These are phyloP conservation scores for Diaporthe aspalathi DNA, from an alignment of 2,329 filamentous ascomycete species.

Conservation along the genomic window DNA sequence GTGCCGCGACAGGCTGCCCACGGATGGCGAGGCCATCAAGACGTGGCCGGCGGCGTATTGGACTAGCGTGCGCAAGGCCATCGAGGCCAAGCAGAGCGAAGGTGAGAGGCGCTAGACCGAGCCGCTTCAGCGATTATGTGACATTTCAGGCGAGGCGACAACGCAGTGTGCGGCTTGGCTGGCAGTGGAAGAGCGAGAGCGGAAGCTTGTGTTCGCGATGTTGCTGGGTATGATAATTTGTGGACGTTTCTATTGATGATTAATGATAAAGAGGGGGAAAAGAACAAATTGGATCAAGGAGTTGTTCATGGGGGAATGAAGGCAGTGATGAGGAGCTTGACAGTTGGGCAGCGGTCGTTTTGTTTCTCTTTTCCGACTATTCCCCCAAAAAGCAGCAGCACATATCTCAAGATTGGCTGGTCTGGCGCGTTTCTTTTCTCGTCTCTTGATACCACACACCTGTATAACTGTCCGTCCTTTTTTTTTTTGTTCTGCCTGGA, in stretches of 20 bases:
- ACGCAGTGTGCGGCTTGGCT: neutral
- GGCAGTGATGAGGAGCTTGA: conserved; percentile 16
- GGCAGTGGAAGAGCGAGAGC: neutral
- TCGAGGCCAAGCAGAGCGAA: conserved; percentile 48
- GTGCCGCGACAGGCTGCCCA: conserved; percentile 69
- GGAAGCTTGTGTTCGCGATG: neutral
- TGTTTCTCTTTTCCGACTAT: conserved; percentile 10
- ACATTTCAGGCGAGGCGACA: neutral
- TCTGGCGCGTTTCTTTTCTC: conserved; percentile 17
- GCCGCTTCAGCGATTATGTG: conserved; percentile 9
- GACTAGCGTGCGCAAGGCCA: conserved; percentile 67
- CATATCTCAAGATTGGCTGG: conserved; percentile 23
- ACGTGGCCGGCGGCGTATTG: conserved; percentile 73
- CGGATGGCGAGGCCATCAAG: conserved; percentile 65
- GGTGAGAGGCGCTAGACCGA: neutral
- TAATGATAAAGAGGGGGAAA: conserved; percentile 10
- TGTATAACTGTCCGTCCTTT: conserved; percentile 37
- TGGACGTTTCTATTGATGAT: conserved; percentile 17
- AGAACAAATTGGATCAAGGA: neutral
- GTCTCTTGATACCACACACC: conserved; percentile 34
- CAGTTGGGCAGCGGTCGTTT: conserved; percentile 33
- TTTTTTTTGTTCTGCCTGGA: neutral
- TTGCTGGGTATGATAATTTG: neutral
- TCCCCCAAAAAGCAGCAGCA: conserved; percentile 23
- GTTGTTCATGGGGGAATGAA: conserved; percentile 9